These are phyloP conservation scores for Phyllosticta citriasiana DNA, from an alignment of 2,329 filamentous ascomycete species.

Conservation along the genomic window DNA sequence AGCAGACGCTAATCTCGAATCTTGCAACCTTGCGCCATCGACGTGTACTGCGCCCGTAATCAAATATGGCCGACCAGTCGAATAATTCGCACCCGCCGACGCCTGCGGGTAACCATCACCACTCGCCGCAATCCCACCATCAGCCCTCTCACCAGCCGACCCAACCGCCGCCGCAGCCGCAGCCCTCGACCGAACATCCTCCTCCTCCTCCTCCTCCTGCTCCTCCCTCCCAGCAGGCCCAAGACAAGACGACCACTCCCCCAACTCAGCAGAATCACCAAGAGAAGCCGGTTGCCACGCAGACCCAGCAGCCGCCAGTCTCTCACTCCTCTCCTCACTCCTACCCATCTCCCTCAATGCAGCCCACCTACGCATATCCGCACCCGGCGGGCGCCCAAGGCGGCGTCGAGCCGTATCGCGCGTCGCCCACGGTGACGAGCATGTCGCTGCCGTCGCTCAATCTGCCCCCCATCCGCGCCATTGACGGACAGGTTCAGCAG, in stretches of 20 bases:
- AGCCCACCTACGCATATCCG: slow-evolving; percentile 40
- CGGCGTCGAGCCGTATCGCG: slow-evolving; percentile 34
- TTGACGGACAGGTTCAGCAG: slow-evolving; percentile 33
- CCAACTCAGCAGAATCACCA: background rate
- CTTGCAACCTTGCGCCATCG: slow-evolving; percentile 10
- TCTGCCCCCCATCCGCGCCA: slow-evolving; percentile 42
- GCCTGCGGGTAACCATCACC: background rate
- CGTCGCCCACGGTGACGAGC: slow-evolving; percentile 35
- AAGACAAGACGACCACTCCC: background rate
- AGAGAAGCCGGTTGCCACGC: background rate
- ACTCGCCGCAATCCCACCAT: slow-evolving; percentile 5
- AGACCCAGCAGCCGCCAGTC: slow-evolving; percentile 16
- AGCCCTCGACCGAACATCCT: background rate
- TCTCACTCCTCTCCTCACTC: slow-evolving; percentile 39
- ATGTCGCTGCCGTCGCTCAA: slow-evolving; percentile 37
- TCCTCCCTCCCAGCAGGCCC: background rate
- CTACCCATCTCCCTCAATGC: slow-evolving; percentile 42
- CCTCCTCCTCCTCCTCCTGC: background rate
- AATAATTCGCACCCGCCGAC: slow-evolving; percentile 2
- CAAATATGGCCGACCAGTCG: slow-evolving; percentile 11
- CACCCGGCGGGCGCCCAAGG: slow-evolving; percentile 27
- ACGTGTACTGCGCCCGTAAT: slow-evolving; percentile 10
- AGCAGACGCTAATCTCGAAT: slow-evolving; percentile 10
- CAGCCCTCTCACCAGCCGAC: slow-evolving; percentile 2
- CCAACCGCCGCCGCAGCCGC: slow-evolving; percentile 9